These are phyloP conservation scores for Laburnicola sp. DNA, from an alignment of 2,329 filamentous ascomycete species.

Conservation along the genomic window DNA sequence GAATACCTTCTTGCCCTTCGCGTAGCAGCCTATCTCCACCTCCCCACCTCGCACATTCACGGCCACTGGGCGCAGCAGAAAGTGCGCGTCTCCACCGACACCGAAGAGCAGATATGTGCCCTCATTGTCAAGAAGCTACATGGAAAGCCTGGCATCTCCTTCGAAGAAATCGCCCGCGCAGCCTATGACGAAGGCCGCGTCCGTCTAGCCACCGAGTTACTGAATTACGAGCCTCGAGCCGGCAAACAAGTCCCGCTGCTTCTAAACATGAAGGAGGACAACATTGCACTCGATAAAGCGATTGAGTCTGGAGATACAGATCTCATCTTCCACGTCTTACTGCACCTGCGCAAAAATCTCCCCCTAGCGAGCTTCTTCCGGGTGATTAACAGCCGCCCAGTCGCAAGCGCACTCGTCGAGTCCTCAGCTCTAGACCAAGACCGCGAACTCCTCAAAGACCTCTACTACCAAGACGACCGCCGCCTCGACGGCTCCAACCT, in stretches of 20 bases:
- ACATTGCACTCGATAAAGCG: constrained; percentile 92
- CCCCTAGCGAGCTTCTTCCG: constrained; percentile 91
- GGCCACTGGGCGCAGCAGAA: constrained; percentile 97
- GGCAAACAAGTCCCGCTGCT: constrained; percentile 95
- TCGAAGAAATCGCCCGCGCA: constrained; percentile 88
- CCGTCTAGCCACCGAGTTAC: constrained; percentile 83
- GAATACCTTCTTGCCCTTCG: constrained; percentile 90
- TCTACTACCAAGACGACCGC: constrained; percentile 97
- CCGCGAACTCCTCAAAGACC: constrained; percentile 80
- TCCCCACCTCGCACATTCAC: constrained; percentile 88
- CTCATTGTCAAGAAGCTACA: constrained; percentile 84
- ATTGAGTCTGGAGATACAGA: constrained; percentile 95
- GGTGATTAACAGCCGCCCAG: constrained; percentile 80
- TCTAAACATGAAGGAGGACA: constrained; percentile 93
- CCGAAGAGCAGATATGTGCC: constrained; percentile 85
- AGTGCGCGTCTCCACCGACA: constrained; percentile 78
- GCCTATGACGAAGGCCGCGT: constrained; percentile 92
- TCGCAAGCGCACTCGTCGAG: constrained; percentile 88
- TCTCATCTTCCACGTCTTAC: constrained; percentile 83
- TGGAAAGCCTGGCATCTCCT: constrained; percentile 90
- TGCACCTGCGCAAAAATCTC: constrained; percentile 86
- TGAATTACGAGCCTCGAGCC: constrained; percentile 91
- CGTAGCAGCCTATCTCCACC: constrained; percentile 81
- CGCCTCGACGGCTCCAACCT: constrained; percentile 85
- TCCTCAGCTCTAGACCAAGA: constrained; percentile 79